Evolutionary conservation across 2,329 filamentous ascomycete genomes (phyloP).

Genomic region (Blastomyces emzantsi): DNA sequence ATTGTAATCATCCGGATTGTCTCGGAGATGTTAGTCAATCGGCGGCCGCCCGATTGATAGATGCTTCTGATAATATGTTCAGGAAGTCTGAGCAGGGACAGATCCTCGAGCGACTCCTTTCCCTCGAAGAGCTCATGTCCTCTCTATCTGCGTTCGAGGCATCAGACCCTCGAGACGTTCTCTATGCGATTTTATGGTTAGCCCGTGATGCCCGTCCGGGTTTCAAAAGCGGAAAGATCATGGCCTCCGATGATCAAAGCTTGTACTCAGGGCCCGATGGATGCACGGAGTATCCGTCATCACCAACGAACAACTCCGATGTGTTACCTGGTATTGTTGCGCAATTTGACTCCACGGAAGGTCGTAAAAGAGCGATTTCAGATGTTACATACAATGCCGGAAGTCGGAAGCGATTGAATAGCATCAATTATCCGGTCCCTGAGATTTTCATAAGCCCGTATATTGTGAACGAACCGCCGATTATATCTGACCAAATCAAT

Average conservation of each 20-base stretch:
- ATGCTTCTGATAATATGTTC: constrained; percentile 4
- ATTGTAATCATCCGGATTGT: neutral
- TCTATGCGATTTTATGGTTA: constrained; percentile 3
- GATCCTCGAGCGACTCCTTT: constrained; percentile 1
- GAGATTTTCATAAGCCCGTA: neutral
- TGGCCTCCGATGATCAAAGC: neutral
- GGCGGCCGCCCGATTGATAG: neutral
- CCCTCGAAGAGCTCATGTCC: constrained; percentile 5
- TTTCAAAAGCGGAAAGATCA: neutral
- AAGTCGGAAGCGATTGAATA: neutral
- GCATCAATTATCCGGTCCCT: neutral
- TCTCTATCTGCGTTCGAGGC: neutral
- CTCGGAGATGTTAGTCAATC: constrained; percentile 1
- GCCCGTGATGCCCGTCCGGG: constrained; percentile 4
- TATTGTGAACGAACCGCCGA: no score
- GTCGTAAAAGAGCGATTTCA: neutral
- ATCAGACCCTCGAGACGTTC: constrained; percentile 1
- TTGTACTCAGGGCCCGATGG: neutral
- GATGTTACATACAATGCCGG: neutral
- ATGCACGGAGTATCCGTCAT: neutral
- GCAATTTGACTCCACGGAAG: neutral
- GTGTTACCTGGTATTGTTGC: neutral
- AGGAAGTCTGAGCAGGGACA: constrained; percentile 1
- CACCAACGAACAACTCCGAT: neutral
- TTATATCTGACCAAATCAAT: neutral